These are phyloP conservation scores for Phaeosphaeriaceae sp. DNA, from an alignment of 2,329 filamentous ascomycete species.

Conservation along the genomic window DNA sequence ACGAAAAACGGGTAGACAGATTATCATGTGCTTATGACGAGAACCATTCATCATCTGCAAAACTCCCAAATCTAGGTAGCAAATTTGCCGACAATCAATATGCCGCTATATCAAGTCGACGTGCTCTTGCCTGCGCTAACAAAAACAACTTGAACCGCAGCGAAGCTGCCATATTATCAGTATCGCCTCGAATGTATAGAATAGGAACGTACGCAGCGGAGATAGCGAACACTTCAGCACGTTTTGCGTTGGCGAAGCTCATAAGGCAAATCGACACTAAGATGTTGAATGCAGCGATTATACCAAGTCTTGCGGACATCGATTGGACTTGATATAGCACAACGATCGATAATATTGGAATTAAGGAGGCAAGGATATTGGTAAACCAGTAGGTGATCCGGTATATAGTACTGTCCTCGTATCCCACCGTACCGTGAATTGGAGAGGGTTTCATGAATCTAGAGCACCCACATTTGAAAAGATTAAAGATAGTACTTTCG, in stretches of 20 bases:
- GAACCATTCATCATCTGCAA: too few relatives aligned
- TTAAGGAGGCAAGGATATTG: conserved; percentile 24
- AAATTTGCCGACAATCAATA: too few relatives aligned
- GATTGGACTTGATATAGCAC: conserved; percentile 18
- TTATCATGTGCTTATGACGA: too few relatives aligned
- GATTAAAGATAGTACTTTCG: conserved; percentile 9
- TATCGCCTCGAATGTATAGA: background rate
- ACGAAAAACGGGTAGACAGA: too few relatives aligned
- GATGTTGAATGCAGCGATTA: conserved; percentile 31
- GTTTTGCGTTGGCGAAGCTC: conserved; percentile 26
- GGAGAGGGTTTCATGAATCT: conserved; percentile 16
- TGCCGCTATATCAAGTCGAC: too few relatives aligned
- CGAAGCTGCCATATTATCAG: conserved; percentile 6
- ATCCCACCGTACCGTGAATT: conserved; percentile 11
- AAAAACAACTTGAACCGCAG: conserved; percentile 14
- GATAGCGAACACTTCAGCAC: conserved; percentile 33
- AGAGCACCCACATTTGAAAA: conserved; percentile 15
- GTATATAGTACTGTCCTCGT: conserved; percentile 18
- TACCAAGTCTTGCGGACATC: conserved; percentile 13
- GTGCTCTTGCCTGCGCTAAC: too few relatives aligned
- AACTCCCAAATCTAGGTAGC: too few relatives aligned
- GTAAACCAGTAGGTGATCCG: conserved; percentile 25
- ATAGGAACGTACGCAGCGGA: conserved; percentile 30
- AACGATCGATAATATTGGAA: conserved; percentile 29
- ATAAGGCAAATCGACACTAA: conserved; percentile 28